phyloP scores from a whole-genome alignment of 768 basidiomycete species.

The Tulasnella sp. region DNA sequence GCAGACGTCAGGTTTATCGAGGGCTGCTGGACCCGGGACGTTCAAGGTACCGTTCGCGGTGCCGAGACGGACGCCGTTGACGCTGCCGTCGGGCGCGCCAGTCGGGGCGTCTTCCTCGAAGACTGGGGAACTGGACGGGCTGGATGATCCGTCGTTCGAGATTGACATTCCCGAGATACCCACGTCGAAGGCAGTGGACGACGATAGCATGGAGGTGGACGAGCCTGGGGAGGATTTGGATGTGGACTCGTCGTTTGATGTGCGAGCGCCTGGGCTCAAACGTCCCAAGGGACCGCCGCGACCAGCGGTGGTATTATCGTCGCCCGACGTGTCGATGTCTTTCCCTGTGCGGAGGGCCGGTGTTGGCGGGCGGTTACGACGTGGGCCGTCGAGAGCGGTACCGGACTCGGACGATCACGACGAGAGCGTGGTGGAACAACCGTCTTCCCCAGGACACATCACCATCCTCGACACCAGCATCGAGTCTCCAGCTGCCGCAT shows the following conservation, averaged over 20 bases:
- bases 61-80: background rate
- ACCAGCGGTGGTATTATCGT: background rate
- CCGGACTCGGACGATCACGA: constrained; percentile 11
- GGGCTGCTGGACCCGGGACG: background rate
- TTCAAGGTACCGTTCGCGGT: background rate
- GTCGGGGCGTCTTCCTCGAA: background rate
- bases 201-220: background rate
- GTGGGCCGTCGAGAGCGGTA: background rate
- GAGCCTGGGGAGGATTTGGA: constrained; percentile 18
- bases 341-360: constrained; percentile 25
- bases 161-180: background rate
- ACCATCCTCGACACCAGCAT: background rate
- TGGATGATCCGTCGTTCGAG: background rate
- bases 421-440: background rate
- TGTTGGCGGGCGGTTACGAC: background rate
- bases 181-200: background rate
- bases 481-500: constrained; percentile 3
- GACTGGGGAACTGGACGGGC: background rate
- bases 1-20: background rate
- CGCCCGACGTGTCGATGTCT: constrained; percentile 8
- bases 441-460: constrained; percentile 1
- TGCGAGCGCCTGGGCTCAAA: constrained; percentile 6
- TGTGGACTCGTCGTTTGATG: constrained; percentile 10
- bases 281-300: background rate
- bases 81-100: background rate